These are phyloP conservation scores for Diaporthe vexans DNA, from an alignment of 2,329 filamentous ascomycete genomes.

Conservation along the genomic window DNA sequence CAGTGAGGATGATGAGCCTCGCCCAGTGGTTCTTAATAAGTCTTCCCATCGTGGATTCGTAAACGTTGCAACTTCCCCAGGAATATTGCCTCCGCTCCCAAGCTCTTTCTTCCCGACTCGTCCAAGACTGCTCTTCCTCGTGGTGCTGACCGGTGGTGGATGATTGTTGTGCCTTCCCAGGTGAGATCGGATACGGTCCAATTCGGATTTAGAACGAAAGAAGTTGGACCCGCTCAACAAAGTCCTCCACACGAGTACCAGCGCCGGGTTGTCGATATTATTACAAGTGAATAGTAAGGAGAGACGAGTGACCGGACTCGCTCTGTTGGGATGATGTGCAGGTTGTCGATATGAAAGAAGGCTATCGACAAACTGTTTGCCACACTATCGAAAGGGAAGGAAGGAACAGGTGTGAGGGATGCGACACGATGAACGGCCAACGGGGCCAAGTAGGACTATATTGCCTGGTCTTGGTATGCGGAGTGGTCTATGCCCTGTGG, in stretches of 20 bases:
- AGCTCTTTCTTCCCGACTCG: constrained; percentile 43
- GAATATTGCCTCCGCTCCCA: constrained; percentile 33
- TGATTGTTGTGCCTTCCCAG: constrained; percentile 10
- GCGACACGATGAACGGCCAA: constrained; percentile 42
- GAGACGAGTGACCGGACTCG: constrained; percentile 68
- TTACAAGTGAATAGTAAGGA: constrained; percentile 45
- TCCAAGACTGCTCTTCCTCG: constrained; percentile 41
- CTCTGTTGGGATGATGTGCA: constrained; percentile 53
- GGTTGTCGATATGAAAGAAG: constrained; percentile 64
- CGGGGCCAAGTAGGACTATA: constrained; percentile 49
- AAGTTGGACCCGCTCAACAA: constrained; percentile 41
- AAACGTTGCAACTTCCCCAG: constrained; percentile 22
- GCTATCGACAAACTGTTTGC: constrained; percentile 65
- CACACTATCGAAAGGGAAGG: constrained; percentile 54
- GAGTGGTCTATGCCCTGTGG: constrained; percentile 53
- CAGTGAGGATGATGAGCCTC: constrained; percentile 90
- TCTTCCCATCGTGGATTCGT: constrained; percentile 80
- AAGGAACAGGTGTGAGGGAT: constrained; percentile 46
- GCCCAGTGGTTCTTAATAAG: constrained; percentile 99
- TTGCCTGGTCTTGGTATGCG: constrained; percentile 45
- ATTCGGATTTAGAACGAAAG: constrained; percentile 42
- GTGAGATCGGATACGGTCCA: constrained; percentile 34
- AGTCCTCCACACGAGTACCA: constrained; percentile 39
- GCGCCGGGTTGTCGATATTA: constrained; percentile 42
- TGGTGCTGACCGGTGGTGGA: constrained; percentile 14